Base-by-base conservation (phyloP, 106 monocot genomes). In the Dendrobium officinale region DNA sequence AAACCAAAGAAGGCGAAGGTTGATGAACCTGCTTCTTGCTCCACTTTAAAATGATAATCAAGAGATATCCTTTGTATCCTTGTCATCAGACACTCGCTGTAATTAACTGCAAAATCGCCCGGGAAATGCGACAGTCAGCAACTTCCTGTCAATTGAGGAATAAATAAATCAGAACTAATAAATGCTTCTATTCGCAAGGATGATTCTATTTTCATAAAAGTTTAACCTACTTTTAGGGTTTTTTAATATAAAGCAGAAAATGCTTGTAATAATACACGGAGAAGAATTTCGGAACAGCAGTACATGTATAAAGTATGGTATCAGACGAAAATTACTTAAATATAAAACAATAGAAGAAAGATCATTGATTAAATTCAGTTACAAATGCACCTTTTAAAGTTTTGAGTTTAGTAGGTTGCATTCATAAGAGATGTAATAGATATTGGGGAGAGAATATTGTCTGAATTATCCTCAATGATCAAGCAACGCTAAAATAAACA, bases 31-130 rank as follows among this genome's bases (percentile, higher is more conserved):
- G 89, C 80, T 77, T 90, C 87, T 75, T 90, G 89, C 80, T 90
- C 89, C 41, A 90, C 89, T 80, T 90, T 90, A 83, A 90, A 90
- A 26, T 90, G 89, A 80, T 90, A 90, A 85, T 90, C 87, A 20
- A 87, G 82, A 0, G 87, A 87, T 78, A 90, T 90, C 89, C 83
- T 87, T 67, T 90, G 89, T 78, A 90, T 83, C 85, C 86, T 86
- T 59, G 89, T 89, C 82, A 89, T 59, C 82, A 89, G 59, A 79
- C 89, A 86, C 79, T 79, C 77, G 6, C 70, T 59, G 31, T 77
- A 81, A 86, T 89, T 89, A 78, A 86, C 89, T 92, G 89, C 86
- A 90, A 90, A 82, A 91, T 54, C 55, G 81, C 75, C 82, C 70
- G 78, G 80, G 24, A 89, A 89, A 88, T 83, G 80, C 80, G 83